These are phyloP conservation scores for Uromyces viciae-fabae DNA, from an alignment of 1,284 basidiomycete species.

Conservation along the genomic window DNA sequence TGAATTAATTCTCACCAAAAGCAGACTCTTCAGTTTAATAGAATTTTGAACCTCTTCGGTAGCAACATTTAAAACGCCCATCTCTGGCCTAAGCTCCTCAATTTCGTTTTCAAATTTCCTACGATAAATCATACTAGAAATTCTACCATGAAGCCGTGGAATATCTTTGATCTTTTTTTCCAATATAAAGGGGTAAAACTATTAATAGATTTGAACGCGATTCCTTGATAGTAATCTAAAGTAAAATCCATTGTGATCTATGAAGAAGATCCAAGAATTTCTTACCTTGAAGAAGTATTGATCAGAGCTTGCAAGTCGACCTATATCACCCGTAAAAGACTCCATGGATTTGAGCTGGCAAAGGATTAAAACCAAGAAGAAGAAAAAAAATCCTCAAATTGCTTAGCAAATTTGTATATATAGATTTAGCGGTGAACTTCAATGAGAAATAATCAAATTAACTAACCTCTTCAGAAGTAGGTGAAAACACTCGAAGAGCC, in stretches of 20 bases:
- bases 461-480: slow-evolving; percentile 70
- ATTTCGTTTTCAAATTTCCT: slow-evolving; percentile 74
- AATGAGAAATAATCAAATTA: too few species aligned
- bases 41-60: slow-evolving; percentile 71
- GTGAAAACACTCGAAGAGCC: slow-evolving; percentile 68
- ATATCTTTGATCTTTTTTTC: slow-evolving; percentile 67
- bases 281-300: slow-evolving; percentile 73
- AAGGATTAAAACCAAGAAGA: neutral
- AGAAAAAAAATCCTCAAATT: too few species aligned
- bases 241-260: too few species aligned
- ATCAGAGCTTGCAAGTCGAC: slow-evolving; percentile 74
- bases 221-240: too few species aligned
- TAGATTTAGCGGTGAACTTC: too few species aligned
- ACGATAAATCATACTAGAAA: slow-evolving; percentile 78
- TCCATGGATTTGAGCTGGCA: slow-evolving; percentile 21
- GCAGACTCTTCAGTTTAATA: slow-evolving; percentile 65
- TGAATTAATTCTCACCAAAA: slow-evolving; percentile 61
- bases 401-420: too few species aligned
- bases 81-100: slow-evolving; percentile 76
- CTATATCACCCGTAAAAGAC: slow-evolving; percentile 57
- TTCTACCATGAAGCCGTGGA: slow-evolving; percentile 67
- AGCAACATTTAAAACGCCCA: slow-evolving; percentile 71
- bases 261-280: too few species aligned
- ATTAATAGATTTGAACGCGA: too few species aligned
- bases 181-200: neutral